Conservation (phyloP, 1,284 basidiomycete genomes). For the Golubevia sp. region DNA sequence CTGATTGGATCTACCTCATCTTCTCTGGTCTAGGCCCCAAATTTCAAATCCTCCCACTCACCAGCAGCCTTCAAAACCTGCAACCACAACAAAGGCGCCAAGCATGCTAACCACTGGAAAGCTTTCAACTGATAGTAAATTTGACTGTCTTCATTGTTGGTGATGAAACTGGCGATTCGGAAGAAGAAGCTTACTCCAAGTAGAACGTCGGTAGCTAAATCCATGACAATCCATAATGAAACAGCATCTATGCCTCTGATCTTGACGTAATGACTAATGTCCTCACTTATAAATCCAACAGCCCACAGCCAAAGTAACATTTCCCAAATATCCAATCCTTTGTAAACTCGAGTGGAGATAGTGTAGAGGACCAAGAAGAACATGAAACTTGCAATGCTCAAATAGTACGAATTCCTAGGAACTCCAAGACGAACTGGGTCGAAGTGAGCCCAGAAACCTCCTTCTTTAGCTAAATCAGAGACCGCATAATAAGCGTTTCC, state of each 20-base stretch:
- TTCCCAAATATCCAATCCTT: slow-evolving; percentile 32
- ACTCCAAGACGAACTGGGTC: slow-evolving; percentile 36
- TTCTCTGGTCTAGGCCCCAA: too few relatives aligned
- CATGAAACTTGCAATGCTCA: slow-evolving; percentile 36
- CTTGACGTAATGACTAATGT: slow-evolving; percentile 40
- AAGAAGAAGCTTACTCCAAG: slow-evolving; percentile 30
- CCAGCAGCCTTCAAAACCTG: slow-evolving; percentile 37
- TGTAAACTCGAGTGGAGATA: slow-evolving; percentile 30
- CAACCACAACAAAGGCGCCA: slow-evolving; percentile 48
- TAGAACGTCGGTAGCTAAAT: slow-evolving; percentile 34
- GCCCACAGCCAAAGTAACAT: slow-evolving; percentile 37
- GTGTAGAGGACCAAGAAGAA: slow-evolving; percentile 44
- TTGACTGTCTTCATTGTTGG: slow-evolving; percentile 15
- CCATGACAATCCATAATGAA: slow-evolving; percentile 44
- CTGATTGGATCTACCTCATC: too few relatives aligned
- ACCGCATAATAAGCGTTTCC: slow-evolving; percentile 37
- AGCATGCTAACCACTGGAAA: slow-evolving; percentile 43
- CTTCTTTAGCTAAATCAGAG: slow-evolving; percentile 25
- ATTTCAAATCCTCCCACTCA: too few relatives aligned
- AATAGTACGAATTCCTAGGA: slow-evolving; percentile 36
- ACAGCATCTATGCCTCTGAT: slow-evolving; percentile 39
- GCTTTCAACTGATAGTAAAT: slow-evolving; percentile 31
- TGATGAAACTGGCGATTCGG: slow-evolving; percentile 31
- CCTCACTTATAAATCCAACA: slow-evolving; percentile 41
- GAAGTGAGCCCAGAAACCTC: slow-evolving; percentile 35